A percentile compares a stretch with the other conserved stretches of the same genome.
Evolutionary conservation across 2,329 filamentous ascomycete species (phyloP).

Genomic region (Cytospora mali): DNA sequence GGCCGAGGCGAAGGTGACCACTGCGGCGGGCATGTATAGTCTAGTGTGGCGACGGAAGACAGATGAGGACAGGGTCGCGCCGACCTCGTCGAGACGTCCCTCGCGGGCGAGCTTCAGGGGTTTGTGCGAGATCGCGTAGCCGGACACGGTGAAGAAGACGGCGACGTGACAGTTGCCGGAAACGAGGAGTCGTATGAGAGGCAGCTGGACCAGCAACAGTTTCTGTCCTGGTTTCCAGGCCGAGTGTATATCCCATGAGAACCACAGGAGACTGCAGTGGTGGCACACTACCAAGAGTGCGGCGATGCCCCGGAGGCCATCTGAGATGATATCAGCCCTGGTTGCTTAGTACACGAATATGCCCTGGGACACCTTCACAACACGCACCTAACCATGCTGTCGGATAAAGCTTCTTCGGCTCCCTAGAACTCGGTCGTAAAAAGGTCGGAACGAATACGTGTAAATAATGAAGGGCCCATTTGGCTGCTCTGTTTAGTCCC

Average conservation of each 20-base stretch:
- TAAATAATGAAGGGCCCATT: background rate
- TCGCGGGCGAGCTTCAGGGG: slow-evolving; percentile 37
- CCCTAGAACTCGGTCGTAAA: background rate
- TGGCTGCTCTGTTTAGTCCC: background rate
- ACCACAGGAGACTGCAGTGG: slow-evolving; percentile 28
- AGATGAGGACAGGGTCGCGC: slow-evolving; percentile 33
- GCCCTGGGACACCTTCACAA: background rate
- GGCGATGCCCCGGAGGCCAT: slow-evolving; percentile 33
- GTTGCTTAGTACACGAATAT: background rate
- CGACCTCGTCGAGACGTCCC: slow-evolving; percentile 30
- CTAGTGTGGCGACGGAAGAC: slow-evolving; percentile 35
- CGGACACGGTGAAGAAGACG: slow-evolving; percentile 44
- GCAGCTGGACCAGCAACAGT: slow-evolving; percentile 33
- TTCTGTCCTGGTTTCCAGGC: slow-evolving; percentile 24
- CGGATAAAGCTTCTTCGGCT: slow-evolving; percentile 22
- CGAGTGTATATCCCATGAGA: slow-evolving; percentile 24
- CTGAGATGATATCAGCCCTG: slow-evolving; percentile 15
- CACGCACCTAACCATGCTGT: slow-evolving; percentile 28
- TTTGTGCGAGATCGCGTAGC: slow-evolving; percentile 43
- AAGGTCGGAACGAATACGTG: slow-evolving; percentile 4
- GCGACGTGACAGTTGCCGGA: slow-evolving; percentile 37
- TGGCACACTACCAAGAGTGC: slow-evolving; percentile 31
- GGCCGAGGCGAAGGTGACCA: slow-evolving; percentile 28
- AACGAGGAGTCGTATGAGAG: slow-evolving; percentile 37
- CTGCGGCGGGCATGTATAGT: slow-evolving; percentile 34